Evolutionary conservation across 140 eudicot species (phyloP), one percentile per base, ranked within the genome.

Genomic region (Oenanthe javanica): DNA sequence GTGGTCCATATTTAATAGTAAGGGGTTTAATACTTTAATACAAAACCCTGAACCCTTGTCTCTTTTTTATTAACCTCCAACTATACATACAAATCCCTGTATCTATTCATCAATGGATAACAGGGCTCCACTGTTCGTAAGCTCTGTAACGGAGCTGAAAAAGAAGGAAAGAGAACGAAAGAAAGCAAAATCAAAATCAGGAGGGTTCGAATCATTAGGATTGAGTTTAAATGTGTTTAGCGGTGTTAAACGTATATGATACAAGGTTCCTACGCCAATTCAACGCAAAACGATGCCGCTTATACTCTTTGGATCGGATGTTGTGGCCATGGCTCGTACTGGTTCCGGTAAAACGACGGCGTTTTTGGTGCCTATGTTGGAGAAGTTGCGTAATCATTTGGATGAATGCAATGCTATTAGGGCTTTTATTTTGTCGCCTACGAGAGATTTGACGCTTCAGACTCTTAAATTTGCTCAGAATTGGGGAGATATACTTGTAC

Each of bases 281-380:
- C 99, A 94, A 84, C 94, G 99, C n/a, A 94, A 94, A 77, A 88
- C 97, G 0, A 94, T 94, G 96, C 97, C 97, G 1, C 73, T 94
- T 1, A 94, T 94, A 9, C 87, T 92, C 2, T 84, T 90, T 12
- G 97, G 99, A 9, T 83, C 89, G 18, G 99, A 94, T 81, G 95
- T 94, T 5, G 97, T 94, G 0, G 97, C 97, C 43, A 92, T 94
- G 97, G 99, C 99, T 5, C 81, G 99, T 0, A 92, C 97, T 0
- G 99, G 99, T 0, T 94, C 99, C 0, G 97, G 99, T 7, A 94
- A 94, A 79, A 94, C 99, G 18, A 97, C 99, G 43, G 99, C 99
- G 13, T 94, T 94, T 71, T 45, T 94, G 38, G 70, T 94, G 69
- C 99, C 99, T 25, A 94, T 94, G 99, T 84, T 94, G 2, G 89